A percentile compares a stretch with the other conserved stretches of the same genome.
Conservation (phyloP, 257 asterid species). For the Leonotis leonurus region DNA sequence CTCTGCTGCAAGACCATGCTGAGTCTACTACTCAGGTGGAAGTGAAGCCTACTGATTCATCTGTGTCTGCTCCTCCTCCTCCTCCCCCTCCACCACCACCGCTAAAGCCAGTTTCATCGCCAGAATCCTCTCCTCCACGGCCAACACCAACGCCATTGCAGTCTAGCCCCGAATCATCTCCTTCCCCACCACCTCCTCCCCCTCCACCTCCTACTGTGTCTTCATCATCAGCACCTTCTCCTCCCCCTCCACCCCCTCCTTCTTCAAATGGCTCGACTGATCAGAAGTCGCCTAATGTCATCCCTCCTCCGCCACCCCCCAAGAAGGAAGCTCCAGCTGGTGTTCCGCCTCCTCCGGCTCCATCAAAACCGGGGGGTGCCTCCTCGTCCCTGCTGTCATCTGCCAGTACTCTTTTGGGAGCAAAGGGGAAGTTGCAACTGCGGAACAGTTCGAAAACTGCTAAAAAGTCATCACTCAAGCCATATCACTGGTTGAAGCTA, state of each 20-base stretch:
- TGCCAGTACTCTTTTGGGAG: slow-evolving; percentile 24
- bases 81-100: slow-evolving; percentile 22
- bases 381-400: slow-evolving; percentile 22
- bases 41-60: slow-evolving; percentile 14
- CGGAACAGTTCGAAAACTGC: slow-evolving; percentile 26
- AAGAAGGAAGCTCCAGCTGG: slow-evolving; percentile 14
- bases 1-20: slow-evolving; percentile 53
- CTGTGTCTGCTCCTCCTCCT: slow-evolving; percentile 15
- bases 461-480: slow-evolving; percentile 54
- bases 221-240: slow-evolving; percentile 1
- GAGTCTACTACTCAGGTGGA: slow-evolving; percentile 17
- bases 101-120: neutral
- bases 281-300: neutral
- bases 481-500: slow-evolving; percentile 85
- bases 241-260: slow-evolving; percentile 26
- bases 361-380: slow-evolving; percentile 25
- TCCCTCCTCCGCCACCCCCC: slow-evolving; percentile 20
- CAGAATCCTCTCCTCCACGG: neutral
- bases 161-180: slow-evolving; percentile 1
- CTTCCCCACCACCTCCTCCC: slow-evolving; percentile 15
- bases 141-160: slow-evolving; percentile 16
- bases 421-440: slow-evolving; percentile 39
- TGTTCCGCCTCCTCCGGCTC: slow-evolving; percentile 72
- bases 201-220: neutral
- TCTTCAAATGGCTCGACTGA: slow-evolving; percentile 12